These are phyloP conservation scores for Tetracentron sinense DNA, from an alignment of 164 flowering plant species.

Conservation along the genomic window DNA sequence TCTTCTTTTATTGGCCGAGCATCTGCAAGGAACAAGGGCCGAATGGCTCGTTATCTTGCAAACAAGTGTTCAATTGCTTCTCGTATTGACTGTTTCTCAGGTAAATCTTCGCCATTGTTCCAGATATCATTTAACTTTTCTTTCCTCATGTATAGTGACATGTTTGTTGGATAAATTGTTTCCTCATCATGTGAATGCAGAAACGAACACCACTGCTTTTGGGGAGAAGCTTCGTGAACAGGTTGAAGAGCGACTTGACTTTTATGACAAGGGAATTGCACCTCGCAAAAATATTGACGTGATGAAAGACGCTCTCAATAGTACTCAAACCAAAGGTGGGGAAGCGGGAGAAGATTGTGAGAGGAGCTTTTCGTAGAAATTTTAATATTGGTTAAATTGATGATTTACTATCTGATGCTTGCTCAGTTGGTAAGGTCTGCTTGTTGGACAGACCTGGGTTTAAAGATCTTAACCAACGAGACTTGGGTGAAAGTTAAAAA, in stretches of 20 bases:
- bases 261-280: constrained; percentile 97
- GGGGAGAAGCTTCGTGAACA: constrained; percentile 95
- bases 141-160: background rate
- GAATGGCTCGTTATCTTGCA: constrained; percentile 97
- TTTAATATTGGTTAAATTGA: no score
- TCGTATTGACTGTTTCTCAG: constrained; percentile 90
- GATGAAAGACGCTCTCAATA: constrained; percentile 83
- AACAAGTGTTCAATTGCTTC: constrained; percentile 98
- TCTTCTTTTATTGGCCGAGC: constrained; percentile 98
- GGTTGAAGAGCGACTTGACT: constrained; percentile 94
- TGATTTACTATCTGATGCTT: no score
- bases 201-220: constrained; percentile 53
- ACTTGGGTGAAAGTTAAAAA: no score
- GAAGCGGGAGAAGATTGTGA: background rate
- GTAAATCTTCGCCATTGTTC: constrained; percentile 25
- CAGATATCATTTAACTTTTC: background rate
- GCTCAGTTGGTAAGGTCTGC: no score
- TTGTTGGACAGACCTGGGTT: no score
- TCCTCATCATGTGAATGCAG: constrained; percentile 28
- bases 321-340: constrained; percentile 40
- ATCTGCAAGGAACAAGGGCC: constrained; percentile 85
- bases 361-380: background rate
- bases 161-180: background rate
- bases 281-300: constrained; percentile 94
- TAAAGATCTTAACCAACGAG: no score